Conservation (phyloP, 148 eudicot species). For the Rhododendron vialii region DNA sequence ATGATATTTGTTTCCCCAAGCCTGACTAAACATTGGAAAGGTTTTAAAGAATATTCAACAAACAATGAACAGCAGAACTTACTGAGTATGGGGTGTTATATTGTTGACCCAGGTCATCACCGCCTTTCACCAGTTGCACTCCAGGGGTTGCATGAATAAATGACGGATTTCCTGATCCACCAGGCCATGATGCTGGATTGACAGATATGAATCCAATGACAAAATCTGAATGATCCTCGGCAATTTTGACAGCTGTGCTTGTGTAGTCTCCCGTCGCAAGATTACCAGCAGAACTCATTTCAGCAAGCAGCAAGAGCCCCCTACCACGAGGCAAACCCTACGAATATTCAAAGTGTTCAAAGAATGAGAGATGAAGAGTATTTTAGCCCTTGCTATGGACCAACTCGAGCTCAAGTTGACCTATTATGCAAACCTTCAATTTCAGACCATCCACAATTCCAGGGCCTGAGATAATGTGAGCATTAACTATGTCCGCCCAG, state of each 20-base stretch:
- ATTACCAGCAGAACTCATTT: slow-evolving; percentile 98
- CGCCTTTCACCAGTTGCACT: slow-evolving; percentile 93
- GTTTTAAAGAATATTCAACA: neutral
- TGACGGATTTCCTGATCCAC: slow-evolving; percentile 67
- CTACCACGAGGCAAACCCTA: slow-evolving; percentile 90
- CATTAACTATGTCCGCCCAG: slow-evolving; percentile 95
- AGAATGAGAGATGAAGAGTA: neutral
- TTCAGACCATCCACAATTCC: slow-evolving; percentile 96
- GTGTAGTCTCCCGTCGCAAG: slow-evolving; percentile 96
- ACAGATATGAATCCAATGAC: slow-evolving; percentile 97
- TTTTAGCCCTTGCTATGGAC: neutral
- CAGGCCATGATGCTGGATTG: slow-evolving; percentile 92
- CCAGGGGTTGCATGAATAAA: slow-evolving; percentile 95
- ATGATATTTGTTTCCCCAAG: neutral
- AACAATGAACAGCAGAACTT: slow-evolving; percentile 22
- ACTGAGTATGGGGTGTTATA: slow-evolving; percentile 91
- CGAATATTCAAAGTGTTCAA: neutral
- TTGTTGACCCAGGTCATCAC: slow-evolving; percentile 92
- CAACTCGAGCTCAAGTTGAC: neutral
- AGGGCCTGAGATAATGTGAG: slow-evolving; percentile 96
- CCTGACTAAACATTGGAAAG: neutral
- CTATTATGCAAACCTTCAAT: slow-evolving; percentile 46
- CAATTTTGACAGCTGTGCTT: slow-evolving; percentile 87
- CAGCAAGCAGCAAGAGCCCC: slow-evolving; percentile 87
- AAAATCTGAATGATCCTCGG: slow-evolving; percentile 87